Evolutionary conservation across 306 rosid genomes (phyloP).

Genomic region (Gillenia trifoliata): DNA sequence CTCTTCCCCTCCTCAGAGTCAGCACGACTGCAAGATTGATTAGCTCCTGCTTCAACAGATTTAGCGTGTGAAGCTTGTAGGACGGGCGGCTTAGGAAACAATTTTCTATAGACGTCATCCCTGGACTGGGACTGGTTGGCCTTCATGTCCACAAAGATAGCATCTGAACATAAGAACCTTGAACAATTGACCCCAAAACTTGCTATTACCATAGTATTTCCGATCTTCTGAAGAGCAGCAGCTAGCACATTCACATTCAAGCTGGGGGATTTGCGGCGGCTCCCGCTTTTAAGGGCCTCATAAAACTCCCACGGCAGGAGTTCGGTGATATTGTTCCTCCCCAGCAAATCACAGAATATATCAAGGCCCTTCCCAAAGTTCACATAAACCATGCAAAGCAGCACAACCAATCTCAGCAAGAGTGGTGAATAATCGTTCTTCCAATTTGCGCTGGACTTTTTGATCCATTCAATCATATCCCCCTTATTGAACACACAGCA

Average conservation of each 20-base stretch:
- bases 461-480: constrained; percentile 37
- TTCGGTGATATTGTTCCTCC: constrained; percentile 3
- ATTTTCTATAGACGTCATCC: constrained; percentile 15
- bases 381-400: constrained; percentile 37
- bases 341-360: constrained; percentile 21
- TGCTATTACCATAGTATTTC: constrained; percentile 48
- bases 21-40: background rate
- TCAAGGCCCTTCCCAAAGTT: constrained; percentile 21
- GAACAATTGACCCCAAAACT: constrained; percentile 14
- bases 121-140: background rate
- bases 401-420: constrained; percentile 37
- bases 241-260: constrained; percentile 29
- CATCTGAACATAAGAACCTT: constrained; percentile 27
- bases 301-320: constrained; percentile 31
- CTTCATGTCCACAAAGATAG: constrained; percentile 32
- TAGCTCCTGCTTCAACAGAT: constrained; percentile 1
- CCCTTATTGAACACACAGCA: constrained; percentile 11
- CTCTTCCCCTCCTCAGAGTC: background rate
- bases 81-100: constrained; percentile 29
- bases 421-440: constrained; percentile 24
- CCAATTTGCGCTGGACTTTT: constrained; percentile 4
- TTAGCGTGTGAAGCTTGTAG: background rate
- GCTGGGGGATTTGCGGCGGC: background rate
- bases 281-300: constrained; percentile 21
- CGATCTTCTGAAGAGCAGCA: constrained; percentile 37